A percentile compares a stretch with the other conserved stretches of the same genome.
phyloP scores from a whole-genome alignment of 108 stramenopile genomes.

The Conticribra guillardii region DNA sequence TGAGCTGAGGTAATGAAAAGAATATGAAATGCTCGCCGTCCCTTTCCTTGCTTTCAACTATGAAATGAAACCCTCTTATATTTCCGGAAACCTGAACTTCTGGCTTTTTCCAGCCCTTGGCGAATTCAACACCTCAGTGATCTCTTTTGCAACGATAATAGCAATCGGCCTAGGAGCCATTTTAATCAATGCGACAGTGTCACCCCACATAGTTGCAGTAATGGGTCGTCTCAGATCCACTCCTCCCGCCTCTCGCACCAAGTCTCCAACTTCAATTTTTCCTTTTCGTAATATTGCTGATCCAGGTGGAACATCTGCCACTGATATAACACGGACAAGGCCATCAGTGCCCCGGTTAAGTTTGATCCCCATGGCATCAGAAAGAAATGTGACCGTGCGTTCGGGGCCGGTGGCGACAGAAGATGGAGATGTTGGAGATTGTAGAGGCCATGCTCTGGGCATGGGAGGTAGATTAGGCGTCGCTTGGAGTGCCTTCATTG shows the following conservation, averaged over 20 bases:
- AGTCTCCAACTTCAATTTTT: slow-evolving; percentile 71
- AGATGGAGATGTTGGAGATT: slow-evolving; percentile 59
- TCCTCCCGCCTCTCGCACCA: slow-evolving; percentile 84
- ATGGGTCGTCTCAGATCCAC: slow-evolving; percentile 86
- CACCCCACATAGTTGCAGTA: slow-evolving; percentile 90
- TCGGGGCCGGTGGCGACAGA: slow-evolving; percentile 65
- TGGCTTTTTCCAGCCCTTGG: slow-evolving; percentile 37
- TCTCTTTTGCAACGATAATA: slow-evolving; percentile 73
- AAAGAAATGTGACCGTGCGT: slow-evolving; percentile 71
- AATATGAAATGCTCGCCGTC: too few relatives aligned
- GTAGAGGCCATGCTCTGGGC: slow-evolving; percentile 83
- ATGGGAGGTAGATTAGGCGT: slow-evolving; percentile 75
- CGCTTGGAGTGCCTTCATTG: slow-evolving; percentile 57
- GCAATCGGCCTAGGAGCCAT: slow-evolving; percentile 82
- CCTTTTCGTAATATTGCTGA: slow-evolving; percentile 78
- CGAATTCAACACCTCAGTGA: slow-evolving; percentile 38
- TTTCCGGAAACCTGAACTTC: slow-evolving; percentile 38
- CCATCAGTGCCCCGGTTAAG: slow-evolving; percentile 88
- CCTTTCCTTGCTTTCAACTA: too few relatives aligned
- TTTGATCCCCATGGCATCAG: slow-evolving; percentile 83
- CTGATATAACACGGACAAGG: slow-evolving; percentile 79
- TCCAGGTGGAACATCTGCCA: slow-evolving; percentile 63
- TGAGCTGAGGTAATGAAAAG: too few relatives aligned
- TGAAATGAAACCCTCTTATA: slow-evolving; percentile 29
- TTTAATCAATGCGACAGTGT: slow-evolving; percentile 88